Conservation (phyloP, 805 yeast genomes). For the Lipomyces yamadae region DNA sequence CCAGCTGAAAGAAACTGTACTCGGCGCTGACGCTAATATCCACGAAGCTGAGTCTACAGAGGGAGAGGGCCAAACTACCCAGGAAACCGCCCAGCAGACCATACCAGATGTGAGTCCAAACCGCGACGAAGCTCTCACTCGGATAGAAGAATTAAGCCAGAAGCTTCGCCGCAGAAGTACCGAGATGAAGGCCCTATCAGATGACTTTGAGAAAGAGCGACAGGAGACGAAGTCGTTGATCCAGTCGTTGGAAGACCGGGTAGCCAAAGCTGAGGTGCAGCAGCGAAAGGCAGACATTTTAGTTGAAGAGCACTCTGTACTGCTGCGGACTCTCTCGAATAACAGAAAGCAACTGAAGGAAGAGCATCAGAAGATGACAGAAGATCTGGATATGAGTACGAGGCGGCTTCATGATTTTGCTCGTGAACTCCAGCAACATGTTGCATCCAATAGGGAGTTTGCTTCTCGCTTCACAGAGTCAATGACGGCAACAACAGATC, state of each 20-base stretch:
- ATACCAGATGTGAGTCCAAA: background rate
- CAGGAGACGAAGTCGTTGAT: constrained; percentile 16
- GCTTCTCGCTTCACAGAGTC: constrained; percentile 5
- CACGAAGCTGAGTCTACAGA: background rate
- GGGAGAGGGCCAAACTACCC: too few relatives aligned
- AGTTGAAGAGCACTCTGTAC: constrained; percentile 4
- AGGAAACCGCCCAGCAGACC: background rate
- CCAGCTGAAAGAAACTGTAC: constrained; percentile 16
- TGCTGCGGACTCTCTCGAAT: background rate
- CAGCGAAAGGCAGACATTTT: constrained; percentile 8
- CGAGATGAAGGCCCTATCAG: constrained; percentile 5
- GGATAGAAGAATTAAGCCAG: constrained; percentile 10
- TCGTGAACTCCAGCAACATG: constrained; percentile 24
- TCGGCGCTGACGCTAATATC: background rate
- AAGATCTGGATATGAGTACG: constrained; percentile 15
- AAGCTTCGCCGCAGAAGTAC: constrained; percentile 6
- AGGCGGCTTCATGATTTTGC: constrained; percentile 20
- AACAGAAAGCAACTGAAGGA: constrained; percentile 9
- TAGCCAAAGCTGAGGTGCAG: constrained; percentile 11
- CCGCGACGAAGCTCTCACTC: background rate
- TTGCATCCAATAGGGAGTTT: constrained; percentile 19
- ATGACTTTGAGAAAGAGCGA: constrained; percentile 21
- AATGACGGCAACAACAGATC: background rate
- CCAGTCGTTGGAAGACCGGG: constrained; percentile 10
- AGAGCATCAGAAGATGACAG: constrained; percentile 16